Conservation (phyloP, 1,284 basidiomycete species). For the Puccinia sorghi region DNA sequence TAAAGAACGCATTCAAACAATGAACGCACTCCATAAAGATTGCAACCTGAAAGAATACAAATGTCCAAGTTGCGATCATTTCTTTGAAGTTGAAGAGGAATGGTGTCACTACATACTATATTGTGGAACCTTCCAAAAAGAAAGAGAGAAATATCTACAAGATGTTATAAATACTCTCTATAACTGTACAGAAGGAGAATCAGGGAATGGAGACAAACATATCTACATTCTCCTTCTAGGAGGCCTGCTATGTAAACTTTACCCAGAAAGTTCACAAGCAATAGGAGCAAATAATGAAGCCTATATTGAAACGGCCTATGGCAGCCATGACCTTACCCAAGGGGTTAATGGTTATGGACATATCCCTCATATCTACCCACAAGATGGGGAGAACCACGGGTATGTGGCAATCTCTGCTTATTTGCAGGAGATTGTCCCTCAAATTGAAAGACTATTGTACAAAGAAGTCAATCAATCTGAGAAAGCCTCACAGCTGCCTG, state of each 20-base stretch:
- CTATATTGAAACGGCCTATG: background rate
- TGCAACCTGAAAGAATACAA: background rate
- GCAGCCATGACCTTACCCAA: background rate
- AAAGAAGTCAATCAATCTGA: no score
- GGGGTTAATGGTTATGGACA: constrained; percentile 7
- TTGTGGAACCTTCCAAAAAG: no score
- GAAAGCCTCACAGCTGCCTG: no score
- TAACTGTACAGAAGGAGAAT: background rate
- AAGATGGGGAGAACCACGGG: background rate
- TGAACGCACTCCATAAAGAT: background rate
- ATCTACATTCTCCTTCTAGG: background rate
- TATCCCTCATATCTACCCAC: background rate
- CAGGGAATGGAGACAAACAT: background rate
- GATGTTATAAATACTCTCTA: background rate
- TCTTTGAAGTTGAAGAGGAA: no score
- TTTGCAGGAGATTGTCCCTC: background rate
- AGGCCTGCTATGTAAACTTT: background rate
- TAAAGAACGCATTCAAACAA: background rate
- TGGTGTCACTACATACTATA: no score
- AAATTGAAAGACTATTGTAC: background rate
- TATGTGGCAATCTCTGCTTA: background rate
- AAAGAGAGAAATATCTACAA: no score
- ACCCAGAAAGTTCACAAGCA: background rate
- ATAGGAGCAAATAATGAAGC: background rate
- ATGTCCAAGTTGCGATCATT: no score